A percentile compares a stretch with the other conserved stretches of the same genome.
Conservation (phyloP, 352 stramenopile species). For the Blastocystis sp. region DNA sequence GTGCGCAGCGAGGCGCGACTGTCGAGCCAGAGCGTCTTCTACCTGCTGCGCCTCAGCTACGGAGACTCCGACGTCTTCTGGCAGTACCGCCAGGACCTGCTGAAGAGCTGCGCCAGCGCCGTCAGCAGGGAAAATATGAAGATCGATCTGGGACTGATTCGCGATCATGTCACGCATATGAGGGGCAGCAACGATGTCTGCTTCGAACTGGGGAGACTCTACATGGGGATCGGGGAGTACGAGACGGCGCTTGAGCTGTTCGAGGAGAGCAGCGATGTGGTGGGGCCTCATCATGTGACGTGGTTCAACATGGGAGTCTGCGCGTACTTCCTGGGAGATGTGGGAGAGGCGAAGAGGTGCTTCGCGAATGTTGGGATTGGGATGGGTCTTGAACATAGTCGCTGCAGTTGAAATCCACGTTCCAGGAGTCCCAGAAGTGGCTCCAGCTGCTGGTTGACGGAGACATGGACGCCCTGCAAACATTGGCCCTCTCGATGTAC, state of each 20-base stretch:
- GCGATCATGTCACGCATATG: neutral
- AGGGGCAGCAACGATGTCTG: neutral
- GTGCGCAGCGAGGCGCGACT: neutral
- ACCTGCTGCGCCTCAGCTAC: neutral
- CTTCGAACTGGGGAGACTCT: slow-evolving; percentile 55
- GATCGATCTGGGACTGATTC: slow-evolving; percentile 36
- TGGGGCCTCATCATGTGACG: slow-evolving; percentile 58
- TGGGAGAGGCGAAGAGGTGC: neutral
- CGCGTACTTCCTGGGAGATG: neutral
- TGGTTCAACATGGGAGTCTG: slow-evolving; percentile 62
- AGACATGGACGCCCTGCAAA: neutral
- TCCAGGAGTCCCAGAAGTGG: slow-evolving; percentile 14
- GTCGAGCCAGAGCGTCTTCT: neutral
- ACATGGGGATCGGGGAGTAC: slow-evolving; percentile 61
- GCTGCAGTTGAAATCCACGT: slow-evolving; percentile 46
- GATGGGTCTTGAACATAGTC: neutral
- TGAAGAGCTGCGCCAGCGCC: neutral
- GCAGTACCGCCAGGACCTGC: neutral
- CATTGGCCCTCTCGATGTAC: neutral
- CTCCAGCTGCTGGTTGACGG: neutral
- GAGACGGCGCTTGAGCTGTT: slow-evolving; percentile 25
- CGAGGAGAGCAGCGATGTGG: slow-evolving; percentile 15
- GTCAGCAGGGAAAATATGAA: neutral
- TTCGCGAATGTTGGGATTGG: neutral
- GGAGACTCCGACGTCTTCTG: slow-evolving; percentile 24